Conservation (phyloP, 225 moss, liverwort and hornwort species). For the Climacium dendroides region DNA sequence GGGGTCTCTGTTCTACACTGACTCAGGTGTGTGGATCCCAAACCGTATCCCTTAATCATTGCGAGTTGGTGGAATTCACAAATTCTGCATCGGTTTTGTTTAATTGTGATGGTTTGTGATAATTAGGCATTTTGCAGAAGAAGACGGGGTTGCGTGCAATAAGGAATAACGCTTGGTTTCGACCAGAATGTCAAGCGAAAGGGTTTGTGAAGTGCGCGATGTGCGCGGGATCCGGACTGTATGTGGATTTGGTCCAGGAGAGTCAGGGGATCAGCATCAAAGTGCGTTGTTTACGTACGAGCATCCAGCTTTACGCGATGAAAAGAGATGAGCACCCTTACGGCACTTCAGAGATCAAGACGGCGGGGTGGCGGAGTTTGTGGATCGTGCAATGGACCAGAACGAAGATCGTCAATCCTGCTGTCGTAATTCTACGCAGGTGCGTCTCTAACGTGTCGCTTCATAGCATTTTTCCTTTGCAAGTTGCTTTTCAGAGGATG, state of each 20-base stretch:
- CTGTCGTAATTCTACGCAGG: conserved; percentile 44
- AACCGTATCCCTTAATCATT: background rate
- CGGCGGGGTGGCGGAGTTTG: conserved; percentile 28
- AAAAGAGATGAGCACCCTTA: conserved; percentile 7
- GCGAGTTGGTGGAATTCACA: background rate
- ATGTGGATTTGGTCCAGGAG: conserved; percentile 67
- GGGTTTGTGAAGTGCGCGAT: conserved; percentile 69
- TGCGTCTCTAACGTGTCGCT: background rate
- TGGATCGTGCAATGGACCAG: conserved; percentile 49
- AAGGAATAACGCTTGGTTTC: conserved; percentile 43
- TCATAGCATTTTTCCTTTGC: background rate
- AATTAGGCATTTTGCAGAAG: conserved; percentile 42
- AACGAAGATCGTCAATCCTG: conserved; percentile 34
- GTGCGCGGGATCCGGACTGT: conserved; percentile 72
- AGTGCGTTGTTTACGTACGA: conserved; percentile 63
- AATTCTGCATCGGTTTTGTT: background rate
- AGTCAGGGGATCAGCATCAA: conserved; percentile 86
- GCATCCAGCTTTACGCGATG: conserved; percentile 6
- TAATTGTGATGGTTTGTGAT: background rate
- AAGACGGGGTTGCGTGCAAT: conserved; percentile 51
- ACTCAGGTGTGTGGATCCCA: conserved; percentile 9
- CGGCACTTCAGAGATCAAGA: background rate
- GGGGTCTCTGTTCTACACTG: conserved; percentile 36
- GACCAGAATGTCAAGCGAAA: conserved; percentile 51
- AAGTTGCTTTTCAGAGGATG: background rate